Evolutionary conservation across 306 rosid species (phyloP), one percentile per base, ranked within the genome.

Genomic region (Mucuna pruriens): DNA sequence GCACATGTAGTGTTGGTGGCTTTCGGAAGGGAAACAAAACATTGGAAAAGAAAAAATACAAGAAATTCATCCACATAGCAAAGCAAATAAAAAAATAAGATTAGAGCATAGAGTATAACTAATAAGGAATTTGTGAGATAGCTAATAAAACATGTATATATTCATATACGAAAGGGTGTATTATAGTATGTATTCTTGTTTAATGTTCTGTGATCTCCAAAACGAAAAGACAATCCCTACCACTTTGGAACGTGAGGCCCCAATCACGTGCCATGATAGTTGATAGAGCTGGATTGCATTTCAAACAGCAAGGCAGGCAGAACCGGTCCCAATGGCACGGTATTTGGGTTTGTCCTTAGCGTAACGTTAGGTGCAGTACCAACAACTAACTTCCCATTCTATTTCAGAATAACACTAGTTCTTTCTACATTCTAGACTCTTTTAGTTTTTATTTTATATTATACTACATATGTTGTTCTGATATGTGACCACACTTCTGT

Each of bases 1-100:
- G 94, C 97, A 93, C 97, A 91, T 93, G 97, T 83, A 89, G 65
- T 89, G 97, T 83, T 87, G 90, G 88, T 67, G 78, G 73, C 81
- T 78, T 85, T 85, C 29, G 71, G 33, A 31, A 57, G 51, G 20
- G 54, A 23, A 54, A 70, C 46, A 52, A 61, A 74, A 67, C 16
- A 25, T 9, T 23, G n/a, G 12, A 13, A 12, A 42, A 29, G 22
- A 0, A 42, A 51, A 84, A 76, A 64, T 31, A 45, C 52, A 38
- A 6, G 17, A 29, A 69, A 49, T 19, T 23, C 25, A 55, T 7
- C 22, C 70, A 57, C 45, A 36, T 45, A 31, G 39, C 49, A 83
- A 10, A 80, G 22, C 49, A 68, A 33, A 51, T 10, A 33, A 45
- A 23, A 7, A 38, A 36, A 22, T 6, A 1, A 60, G 80, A 51